Base-by-base conservation (phyloP, 148 eudicot genomes). In the Diospyros lotus region DNA sequence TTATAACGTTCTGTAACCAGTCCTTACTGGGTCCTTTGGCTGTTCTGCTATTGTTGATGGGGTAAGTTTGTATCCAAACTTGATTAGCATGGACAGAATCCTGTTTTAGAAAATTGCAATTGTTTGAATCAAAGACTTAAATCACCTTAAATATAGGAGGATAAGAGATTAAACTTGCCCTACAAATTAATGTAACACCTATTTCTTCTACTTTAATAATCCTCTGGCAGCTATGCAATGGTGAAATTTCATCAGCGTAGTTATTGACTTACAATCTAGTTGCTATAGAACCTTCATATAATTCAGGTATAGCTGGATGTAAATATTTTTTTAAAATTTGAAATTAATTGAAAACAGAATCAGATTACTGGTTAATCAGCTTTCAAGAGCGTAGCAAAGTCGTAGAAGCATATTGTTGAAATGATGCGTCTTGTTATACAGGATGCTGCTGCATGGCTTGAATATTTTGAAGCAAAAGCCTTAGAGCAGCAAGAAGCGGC, bases 371-470 rank as follows among this genome's bases (percentile, higher is more conserved):
- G 61, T 75, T 7, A 51, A 53, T 67, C 5, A 58, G 46, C 65
- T 52, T 1, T 75, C 50, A 42, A 42, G 39, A 54, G 53, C 44
- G 15, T 56, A 3, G 40, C 28, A 15, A 50, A 66, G n/a, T 28
- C 52, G 13, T 14, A 28, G 18, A 44, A 66, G 45, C 1, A 44
- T 13, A 42, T 17, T 43, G 17, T 38, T 65, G 44, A 65, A 67
- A 9, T 51, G 66, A 13, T 43, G 10, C 42, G 7, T 61, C n/a
- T 18, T 52, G 60, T 18, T 52, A 51, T 79, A 76, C 92, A 96
- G 99, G 99, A 96, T 85, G 98, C 99, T 66, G 99, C 98, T 76
- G 99, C 99, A 55, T 96, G 99, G 98, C 94, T 95, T 28, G 97
- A 95, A 78, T 95, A 95, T 82, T 95, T 95, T 75, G 97, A 95